phyloP scores from a whole-genome alignment of 768 basidiomycete genomes.

The Tulasnella sp. region DNA sequence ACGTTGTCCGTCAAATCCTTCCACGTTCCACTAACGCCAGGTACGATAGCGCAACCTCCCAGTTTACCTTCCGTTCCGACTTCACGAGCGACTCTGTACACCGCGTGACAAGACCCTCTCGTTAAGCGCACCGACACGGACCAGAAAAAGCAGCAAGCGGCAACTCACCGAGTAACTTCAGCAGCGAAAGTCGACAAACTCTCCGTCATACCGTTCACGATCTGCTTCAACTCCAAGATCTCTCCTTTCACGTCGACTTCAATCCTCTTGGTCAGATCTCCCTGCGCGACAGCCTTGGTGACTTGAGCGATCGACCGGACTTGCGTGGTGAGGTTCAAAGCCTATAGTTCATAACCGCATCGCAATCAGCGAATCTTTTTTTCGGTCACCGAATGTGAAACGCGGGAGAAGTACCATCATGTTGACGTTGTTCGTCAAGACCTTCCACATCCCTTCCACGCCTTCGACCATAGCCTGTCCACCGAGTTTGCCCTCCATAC shows the following conservation, averaged over 20 bases:
- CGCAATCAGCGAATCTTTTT: neutral
- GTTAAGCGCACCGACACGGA: neutral
- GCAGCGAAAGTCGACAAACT: slow-evolving; percentile 75
- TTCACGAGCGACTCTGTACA: slow-evolving; percentile 71
- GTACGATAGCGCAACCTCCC: slow-evolving; percentile 89
- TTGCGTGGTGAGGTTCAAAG: slow-evolving; percentile 21
- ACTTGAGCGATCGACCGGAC: slow-evolving; percentile 23
- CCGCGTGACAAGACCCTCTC: neutral
- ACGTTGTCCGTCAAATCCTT: slow-evolving; percentile 94
- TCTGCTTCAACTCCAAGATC: slow-evolving; percentile 70
- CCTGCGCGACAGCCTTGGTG: slow-evolving; percentile 31
- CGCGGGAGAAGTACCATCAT: slow-evolving; percentile 8
- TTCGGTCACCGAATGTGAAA: neutral
- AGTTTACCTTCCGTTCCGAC: slow-evolving; percentile 94
- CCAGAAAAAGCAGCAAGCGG: neutral
- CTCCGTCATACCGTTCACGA: slow-evolving; percentile 93
- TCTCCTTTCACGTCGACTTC: slow-evolving; percentile 87
- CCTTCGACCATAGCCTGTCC: slow-evolving; percentile 24
- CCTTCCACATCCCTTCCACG: slow-evolving; percentile 35
- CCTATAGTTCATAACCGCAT: neutral
- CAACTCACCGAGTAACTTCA: slow-evolving; percentile 42
- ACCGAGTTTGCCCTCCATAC: slow-evolving; percentile 28
- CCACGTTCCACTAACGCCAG: slow-evolving; percentile 95
- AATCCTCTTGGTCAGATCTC: slow-evolving; percentile 45
- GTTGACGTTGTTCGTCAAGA: slow-evolving; percentile 20